Evolutionary conservation across 768 basidiomycete species (phyloP).

Genomic region (Tricholoma terreum): DNA sequence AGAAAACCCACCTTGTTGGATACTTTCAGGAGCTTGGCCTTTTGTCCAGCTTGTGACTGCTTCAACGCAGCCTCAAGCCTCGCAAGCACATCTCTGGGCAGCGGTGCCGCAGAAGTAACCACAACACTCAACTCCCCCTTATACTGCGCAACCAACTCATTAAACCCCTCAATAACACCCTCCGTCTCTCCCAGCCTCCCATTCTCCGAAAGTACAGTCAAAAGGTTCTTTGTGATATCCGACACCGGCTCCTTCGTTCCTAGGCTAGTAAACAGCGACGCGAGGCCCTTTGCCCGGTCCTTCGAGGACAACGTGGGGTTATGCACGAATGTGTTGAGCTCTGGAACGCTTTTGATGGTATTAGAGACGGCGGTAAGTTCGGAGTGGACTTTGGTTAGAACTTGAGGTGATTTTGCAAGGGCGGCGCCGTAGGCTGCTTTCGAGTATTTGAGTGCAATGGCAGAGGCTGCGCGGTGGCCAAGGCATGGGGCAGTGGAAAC

Average conservation of each 20-base stretch:
- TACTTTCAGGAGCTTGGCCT: conserved; percentile 86
- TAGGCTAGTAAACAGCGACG: conserved; percentile 61
- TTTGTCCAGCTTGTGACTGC: conserved; percentile 79
- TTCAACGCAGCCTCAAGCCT: conserved; percentile 85
- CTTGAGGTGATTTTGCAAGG: conserved; percentile 76
- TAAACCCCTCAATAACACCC: conserved; percentile 89
- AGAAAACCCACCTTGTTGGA: conserved; percentile 73
- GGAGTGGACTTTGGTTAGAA: conserved; percentile 80
- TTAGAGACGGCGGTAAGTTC: conserved; percentile 74
- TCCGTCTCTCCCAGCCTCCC: conserved; percentile 82
- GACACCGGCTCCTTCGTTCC: conserved; percentile 75
- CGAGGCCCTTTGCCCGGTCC: conserved; percentile 70
- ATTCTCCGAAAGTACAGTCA: conserved; percentile 88
- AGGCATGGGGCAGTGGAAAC: conserved; percentile 44
- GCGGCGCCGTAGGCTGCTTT: conserved; percentile 80
- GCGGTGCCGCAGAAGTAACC: conserved; percentile 83
- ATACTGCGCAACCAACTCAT: conserved; percentile 83
- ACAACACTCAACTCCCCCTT: conserved; percentile 90
- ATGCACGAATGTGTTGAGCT: conserved; percentile 66
- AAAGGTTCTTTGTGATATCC: conserved; percentile 89
- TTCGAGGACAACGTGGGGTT: conserved; percentile 89
- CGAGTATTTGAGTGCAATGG: conserved; percentile 81
- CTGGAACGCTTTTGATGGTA: conserved; percentile 63
- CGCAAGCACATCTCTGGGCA: conserved; percentile 71
- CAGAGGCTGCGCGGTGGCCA: conserved; percentile 70